A percentile compares a stretch with the other conserved stretches of the same genome.
Evolutionary conservation across 78 protist genomes (phyloP).

Genomic region (Guillardia theta): DNA sequence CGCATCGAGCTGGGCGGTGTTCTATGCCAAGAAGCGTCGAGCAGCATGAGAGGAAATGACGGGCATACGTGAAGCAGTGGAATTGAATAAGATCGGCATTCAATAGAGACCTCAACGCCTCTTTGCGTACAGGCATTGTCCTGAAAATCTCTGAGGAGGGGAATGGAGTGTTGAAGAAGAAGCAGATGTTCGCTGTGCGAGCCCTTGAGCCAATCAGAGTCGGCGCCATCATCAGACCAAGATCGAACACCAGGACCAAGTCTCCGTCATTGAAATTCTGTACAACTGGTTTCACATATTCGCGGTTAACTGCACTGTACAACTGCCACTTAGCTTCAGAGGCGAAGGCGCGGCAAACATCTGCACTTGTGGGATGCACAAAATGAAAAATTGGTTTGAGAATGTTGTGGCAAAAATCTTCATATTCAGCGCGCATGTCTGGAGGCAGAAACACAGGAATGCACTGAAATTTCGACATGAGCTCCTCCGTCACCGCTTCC

Average conservation of each 20-base stretch:
- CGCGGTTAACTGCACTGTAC: not conserved
- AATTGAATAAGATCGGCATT: not conserved
- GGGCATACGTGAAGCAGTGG: conserved; percentile 60
- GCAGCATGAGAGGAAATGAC: conserved; percentile 77
- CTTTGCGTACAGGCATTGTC: conserved; percentile 69
- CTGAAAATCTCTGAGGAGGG: conserved; percentile 85
- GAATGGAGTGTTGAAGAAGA: conserved; percentile 88
- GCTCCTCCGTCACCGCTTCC: not conserved
- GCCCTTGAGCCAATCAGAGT: not conserved
- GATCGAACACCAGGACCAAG: not conserved
- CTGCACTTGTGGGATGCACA: not conserved
- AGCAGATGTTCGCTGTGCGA: conserved; percentile 69
- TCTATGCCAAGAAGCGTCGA: conserved; percentile 70
- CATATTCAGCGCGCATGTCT: not conserved
- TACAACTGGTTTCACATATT: not conserved
- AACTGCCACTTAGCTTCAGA: not conserved
- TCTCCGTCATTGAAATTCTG: conserved; percentile 22
- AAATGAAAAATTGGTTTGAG: not conserved
- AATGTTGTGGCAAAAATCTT: not conserved
- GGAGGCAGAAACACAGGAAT: not conserved
- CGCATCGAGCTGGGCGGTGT: not conserved
- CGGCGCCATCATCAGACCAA: conserved; percentile 12
- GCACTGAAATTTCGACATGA: not conserved
- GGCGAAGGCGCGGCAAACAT: not conserved
- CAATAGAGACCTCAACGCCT: not conserved